Base-by-base conservation (phyloP, 2,329 filamentous ascomycete species). In the Hypoxylon sp. region DNA sequence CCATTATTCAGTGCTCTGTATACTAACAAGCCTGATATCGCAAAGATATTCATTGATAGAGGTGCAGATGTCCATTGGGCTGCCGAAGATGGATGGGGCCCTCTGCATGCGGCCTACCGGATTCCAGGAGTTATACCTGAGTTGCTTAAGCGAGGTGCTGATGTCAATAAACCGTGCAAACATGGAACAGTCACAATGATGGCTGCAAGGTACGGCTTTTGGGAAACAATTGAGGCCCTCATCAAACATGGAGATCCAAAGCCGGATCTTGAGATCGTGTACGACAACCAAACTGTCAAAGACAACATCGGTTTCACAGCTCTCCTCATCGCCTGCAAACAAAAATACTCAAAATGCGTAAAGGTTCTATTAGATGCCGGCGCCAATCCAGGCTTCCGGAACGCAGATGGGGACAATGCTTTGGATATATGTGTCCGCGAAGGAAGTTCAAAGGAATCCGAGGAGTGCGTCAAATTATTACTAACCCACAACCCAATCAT, bases 41-140 rank as follows among this genome's bases (percentile, higher is more conserved):
- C 57, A 27, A 51, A 51, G 25, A 31, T 42, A 8, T 35, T 66
- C 25, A 22, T 49, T 6, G 11, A 49, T 20, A 22, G 44, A 33
- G 35, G 42, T 27, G 57, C 48, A 31, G 51, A 66, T 22, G 30
- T 66, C 14, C 25, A 61, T 4, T 61, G 58, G 46, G 33, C 7
- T n/a, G 27, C 48, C 31, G 8, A 17, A 6, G 58, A 61, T n/a
- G 49, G 58, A 44, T 20, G 27, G 58, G 27, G 22, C 2, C 6
- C 10, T 11, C 58, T 61, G 54, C 58, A 61, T 27, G 58, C n/a
- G 33, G 58, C 48, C 17, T 51, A n/a, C 35, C 8, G 46, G 33
- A 2, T 20, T 14, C 33, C 58, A 8, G 14, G 13, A 20, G 13
- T 54, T 25, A 61, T 61, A 6, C 8, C 35, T 4, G 25, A 61